phyloP scores from a whole-genome alignment of 2,329 filamentous ascomycete genomes.

The Exutisphaerella laricina region DNA sequence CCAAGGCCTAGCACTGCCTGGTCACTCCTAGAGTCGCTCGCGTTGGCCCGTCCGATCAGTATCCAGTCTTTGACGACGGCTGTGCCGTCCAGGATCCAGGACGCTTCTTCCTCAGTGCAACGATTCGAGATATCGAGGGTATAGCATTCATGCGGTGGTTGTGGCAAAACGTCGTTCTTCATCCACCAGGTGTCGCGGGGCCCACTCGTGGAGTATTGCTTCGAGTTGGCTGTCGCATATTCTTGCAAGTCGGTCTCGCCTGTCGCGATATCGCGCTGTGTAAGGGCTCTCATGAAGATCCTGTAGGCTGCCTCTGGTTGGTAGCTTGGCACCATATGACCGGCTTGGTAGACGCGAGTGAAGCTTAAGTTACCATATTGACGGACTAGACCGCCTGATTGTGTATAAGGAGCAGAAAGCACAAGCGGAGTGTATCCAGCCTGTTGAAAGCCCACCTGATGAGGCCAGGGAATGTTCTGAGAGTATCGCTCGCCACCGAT shows the following conservation, averaged over 20 bases:
- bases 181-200: slow-evolving; percentile 30
- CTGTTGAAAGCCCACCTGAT: slow-evolving; percentile 40
- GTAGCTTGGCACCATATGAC: slow-evolving; percentile 40
- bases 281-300: slow-evolving; percentile 35
- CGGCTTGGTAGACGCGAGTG: slow-evolving; percentile 46
- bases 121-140: slow-evolving; percentile 11
- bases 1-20: neutral
- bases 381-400: slow-evolving; percentile 29
- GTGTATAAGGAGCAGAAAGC: slow-evolving; percentile 22
- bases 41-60: slow-evolving; percentile 22
- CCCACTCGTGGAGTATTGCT: slow-evolving; percentile 24
- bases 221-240: slow-evolving; percentile 10
- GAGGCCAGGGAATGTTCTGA: slow-evolving; percentile 44
- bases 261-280: slow-evolving; percentile 34
- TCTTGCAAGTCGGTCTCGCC: slow-evolving; percentile 24
- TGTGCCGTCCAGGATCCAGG: slow-evolving; percentile 27
- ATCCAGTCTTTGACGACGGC: slow-evolving; percentile 31
- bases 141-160: slow-evolving; percentile 26
- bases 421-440: slow-evolving; percentile 44
- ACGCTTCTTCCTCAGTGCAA: slow-evolving; percentile 28
- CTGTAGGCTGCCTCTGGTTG: slow-evolving; percentile 37
- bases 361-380: slow-evolving; percentile 38
- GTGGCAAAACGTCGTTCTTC: slow-evolving; percentile 29
- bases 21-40: neutral
- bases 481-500: slow-evolving; percentile 51